Evolutionary conservation across 352 stramenopile genomes (phyloP).

Genomic region (Aphanomyces euteiches): DNA sequence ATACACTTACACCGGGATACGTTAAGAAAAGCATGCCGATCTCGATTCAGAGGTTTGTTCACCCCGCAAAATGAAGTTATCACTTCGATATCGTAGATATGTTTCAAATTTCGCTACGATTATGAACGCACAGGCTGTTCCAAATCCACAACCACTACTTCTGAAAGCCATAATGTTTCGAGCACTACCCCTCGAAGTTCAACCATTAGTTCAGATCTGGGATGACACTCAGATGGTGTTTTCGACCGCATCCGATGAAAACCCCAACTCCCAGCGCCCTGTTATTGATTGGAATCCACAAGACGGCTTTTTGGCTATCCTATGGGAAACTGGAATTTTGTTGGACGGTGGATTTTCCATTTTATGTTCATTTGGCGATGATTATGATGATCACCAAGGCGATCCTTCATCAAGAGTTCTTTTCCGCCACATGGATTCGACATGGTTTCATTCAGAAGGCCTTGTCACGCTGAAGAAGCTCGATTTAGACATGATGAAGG

Average conservation of each 20-base stretch:
- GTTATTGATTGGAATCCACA: constrained; percentile 77
- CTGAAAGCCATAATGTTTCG: constrained; percentile 77
- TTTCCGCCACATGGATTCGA: constrained; percentile 78
- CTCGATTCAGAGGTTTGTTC: constrained; percentile 51
- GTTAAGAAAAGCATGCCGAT: constrained; percentile 64
- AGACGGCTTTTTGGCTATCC: constrained; percentile 71
- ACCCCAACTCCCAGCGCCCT: constrained; percentile 35
- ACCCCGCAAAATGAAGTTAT: background rate
- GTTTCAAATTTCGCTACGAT: constrained; percentile 61
- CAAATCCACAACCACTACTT: constrained; percentile 60
- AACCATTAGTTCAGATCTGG: constrained; percentile 81
- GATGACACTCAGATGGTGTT: constrained; percentile 73
- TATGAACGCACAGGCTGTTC: constrained; percentile 47
- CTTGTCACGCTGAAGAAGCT: constrained; percentile 69
- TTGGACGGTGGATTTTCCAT: constrained; percentile 80
- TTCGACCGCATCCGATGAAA: constrained; percentile 43
- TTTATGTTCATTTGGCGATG: constrained; percentile 77
- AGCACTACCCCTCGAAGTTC: constrained; percentile 61
- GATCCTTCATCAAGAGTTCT: constrained; percentile 67
- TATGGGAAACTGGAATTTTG: constrained; percentile 73
- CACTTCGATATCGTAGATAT: constrained; percentile 34
- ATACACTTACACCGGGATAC: constrained; percentile 53
- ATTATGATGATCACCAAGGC: constrained; percentile 55
- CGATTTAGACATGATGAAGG: constrained; percentile 79
- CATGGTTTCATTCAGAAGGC: constrained; percentile 63